Conservation (phyloP, 176 grass and related monocot species). For the Juncus effusus region DNA sequence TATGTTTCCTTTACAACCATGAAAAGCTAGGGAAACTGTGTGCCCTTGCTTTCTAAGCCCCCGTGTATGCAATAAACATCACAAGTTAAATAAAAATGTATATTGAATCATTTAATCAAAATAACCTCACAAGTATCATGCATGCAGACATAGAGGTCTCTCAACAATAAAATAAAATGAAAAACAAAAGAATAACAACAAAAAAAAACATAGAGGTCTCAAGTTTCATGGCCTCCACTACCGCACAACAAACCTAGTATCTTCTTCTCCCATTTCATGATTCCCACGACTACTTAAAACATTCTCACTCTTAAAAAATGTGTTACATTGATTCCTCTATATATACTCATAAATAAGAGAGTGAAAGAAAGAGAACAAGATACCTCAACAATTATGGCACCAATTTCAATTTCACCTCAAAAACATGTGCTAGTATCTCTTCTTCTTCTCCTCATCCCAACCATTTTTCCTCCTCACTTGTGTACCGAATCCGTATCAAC, state of each 20-base stretch:
- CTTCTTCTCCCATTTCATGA: background rate
- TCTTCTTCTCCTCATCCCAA: slow-evolving; percentile 5
- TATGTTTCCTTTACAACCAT: too few species aligned
- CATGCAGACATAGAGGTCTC: too few species aligned
- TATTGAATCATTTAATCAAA: too few species aligned
- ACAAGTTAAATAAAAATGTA: too few species aligned
- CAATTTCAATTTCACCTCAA: slow-evolving; percentile 13
- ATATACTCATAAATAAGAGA: slow-evolving; percentile 13
- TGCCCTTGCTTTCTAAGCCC: too few species aligned
- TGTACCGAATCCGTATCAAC: slow-evolving; percentile 1
- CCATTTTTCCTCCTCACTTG: background rate
- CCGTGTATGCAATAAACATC: too few species aligned
- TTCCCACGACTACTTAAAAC: background rate
- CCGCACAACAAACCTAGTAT: slow-evolving; percentile 1
- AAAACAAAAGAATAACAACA: too few species aligned
- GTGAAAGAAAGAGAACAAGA: background rate
- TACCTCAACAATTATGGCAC: slow-evolving; percentile 16
- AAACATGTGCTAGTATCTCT: background rate
- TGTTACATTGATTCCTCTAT: background rate
- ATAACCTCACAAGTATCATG: too few species aligned
- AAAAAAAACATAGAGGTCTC: too few species aligned
- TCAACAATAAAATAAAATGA: too few species aligned
- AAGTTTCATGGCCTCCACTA: slow-evolving; percentile 14
- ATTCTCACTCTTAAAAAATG: background rate
- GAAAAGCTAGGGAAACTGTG: too few species aligned